phyloP scores from a whole-genome alignment of 305 asterid species.

The Coffea humblotiana region DNA sequence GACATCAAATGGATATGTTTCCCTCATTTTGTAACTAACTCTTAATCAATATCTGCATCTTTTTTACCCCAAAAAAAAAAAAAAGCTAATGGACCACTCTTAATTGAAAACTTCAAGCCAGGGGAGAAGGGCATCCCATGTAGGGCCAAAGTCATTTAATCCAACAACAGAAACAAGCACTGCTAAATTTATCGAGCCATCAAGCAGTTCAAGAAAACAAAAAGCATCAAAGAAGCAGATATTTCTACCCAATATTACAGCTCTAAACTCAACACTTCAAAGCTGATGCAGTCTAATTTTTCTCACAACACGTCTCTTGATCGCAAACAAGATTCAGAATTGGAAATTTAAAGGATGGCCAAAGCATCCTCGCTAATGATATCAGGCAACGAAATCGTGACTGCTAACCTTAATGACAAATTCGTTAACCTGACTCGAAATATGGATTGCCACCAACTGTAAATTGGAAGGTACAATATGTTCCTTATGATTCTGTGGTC shows the following conservation, averaged over 20 bases:
- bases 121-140: not conserved
- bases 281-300: not conserved
- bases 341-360: not conserved
- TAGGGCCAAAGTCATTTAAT: not conserved
- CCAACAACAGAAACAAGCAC: not conserved
- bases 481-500: constrained; percentile 25
- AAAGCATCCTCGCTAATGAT: not conserved
- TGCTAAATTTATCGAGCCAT: not conserved
- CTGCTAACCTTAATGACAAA: constrained; percentile 1
- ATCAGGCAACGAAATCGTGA: not conserved
- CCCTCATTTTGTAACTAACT: no score
- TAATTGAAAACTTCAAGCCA: not conserved
- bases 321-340: constrained; percentile 11
- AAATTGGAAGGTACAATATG: not conserved
- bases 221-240: not conserved
- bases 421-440: constrained; percentile 5
- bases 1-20: no score
- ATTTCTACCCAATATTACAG: constrained; percentile 1
- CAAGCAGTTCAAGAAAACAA: not conserved
- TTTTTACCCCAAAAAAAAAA: no score
- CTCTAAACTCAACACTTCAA: not conserved
- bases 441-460: not conserved
- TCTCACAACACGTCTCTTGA: constrained; percentile 1
- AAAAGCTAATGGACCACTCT: not conserved
- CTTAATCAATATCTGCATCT: no score